Conservation (phyloP, 352 stramenopile genomes). For the Halophytophthora polymorphica region DNA sequence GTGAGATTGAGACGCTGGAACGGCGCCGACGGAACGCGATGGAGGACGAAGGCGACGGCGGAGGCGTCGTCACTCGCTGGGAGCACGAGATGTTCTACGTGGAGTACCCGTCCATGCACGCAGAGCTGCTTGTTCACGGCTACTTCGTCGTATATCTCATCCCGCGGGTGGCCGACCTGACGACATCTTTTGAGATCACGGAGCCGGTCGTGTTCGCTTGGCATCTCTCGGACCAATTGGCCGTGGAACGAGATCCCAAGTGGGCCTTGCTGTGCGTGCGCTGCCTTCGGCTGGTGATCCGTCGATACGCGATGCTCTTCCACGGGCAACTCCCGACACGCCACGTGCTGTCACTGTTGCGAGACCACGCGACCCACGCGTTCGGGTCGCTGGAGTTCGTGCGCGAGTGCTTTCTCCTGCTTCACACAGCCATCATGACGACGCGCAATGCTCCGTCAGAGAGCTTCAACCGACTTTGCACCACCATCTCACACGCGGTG, state of each 20-base stretch:
- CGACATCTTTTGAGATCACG: slow-evolving; percentile 62
- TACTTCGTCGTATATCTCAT: slow-evolving; percentile 82
- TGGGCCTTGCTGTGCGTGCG: slow-evolving; percentile 60
- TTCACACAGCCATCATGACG: slow-evolving; percentile 72
- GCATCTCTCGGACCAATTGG: slow-evolving; percentile 75
- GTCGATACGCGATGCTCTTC: slow-evolving; percentile 77
- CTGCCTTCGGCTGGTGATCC: slow-evolving; percentile 67
- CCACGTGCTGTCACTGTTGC: slow-evolving; percentile 36
- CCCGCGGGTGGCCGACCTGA: slow-evolving; percentile 57
- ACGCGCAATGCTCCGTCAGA: slow-evolving; percentile 60
- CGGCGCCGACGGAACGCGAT: slow-evolving; percentile 9
- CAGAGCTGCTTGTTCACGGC: slow-evolving; percentile 73
- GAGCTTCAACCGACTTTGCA: slow-evolving; percentile 57
- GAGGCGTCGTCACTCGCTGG: slow-evolving; percentile 44
- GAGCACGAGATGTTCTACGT: slow-evolving; percentile 83
- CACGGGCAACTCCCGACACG: slow-evolving; percentile 67
- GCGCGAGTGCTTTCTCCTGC: slow-evolving; percentile 71
- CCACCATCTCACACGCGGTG: slow-evolving; percentile 40
- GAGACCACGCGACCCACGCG: slow-evolving; percentile 54
- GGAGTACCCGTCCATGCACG: slow-evolving; percentile 66
- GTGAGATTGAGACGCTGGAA: slow-evolving; percentile 56
- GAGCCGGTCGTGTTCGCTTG: slow-evolving; percentile 75
- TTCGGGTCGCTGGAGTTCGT: slow-evolving; percentile 50
- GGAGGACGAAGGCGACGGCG: slow-evolving; percentile 11
- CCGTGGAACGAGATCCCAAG: slow-evolving; percentile 54